Evolutionary conservation across 345 rosid species (phyloP), one percentile per base, ranked within the genome.

Genomic region (Eutrema yunnanense): DNA sequence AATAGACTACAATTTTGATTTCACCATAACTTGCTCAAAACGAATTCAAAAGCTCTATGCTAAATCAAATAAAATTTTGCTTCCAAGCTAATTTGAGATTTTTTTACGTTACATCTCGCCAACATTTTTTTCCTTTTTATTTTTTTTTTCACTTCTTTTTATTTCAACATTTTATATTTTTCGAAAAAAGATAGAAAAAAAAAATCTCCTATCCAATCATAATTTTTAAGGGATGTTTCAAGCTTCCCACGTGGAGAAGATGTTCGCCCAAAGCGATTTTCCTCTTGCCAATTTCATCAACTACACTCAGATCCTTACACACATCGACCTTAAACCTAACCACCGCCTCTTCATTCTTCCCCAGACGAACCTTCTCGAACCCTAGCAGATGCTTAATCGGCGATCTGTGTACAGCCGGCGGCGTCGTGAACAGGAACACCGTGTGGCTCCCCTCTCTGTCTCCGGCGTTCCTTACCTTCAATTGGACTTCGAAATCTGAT

Each of bases 221-320:
- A 16, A 16, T 16, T 16, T 16, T 16, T 16, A 16, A 57, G 1
- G 81, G 76, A 41, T 91, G 91, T 34, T 88, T 82, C 78, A 88
- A 77, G 80, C 57, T 81, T 30, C 98, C 96, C 30, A 94, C 78
- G 65, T 89, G 97, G 43, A 94, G 89, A 61, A 84, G 68, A 75
- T 91, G 90, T 37, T 81, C 59, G 19, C 98, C 96, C 55, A 91
- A 52, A 0, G 84, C 87, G 4, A 94, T 75, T 67, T 84, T 91
- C 69, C 82, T 46, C 69, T 65, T 76, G 4, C 98, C 98, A 0
- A 9, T 11, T 69, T 94, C 93, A 62, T 88, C 97, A 2, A 86
- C 89, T 3, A 89, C 81, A 67, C 89, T 88, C 76, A 94, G 83
- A 79, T 94, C 90, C 80, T 81, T 88, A 69, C 98, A 94, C 10